A percentile compares a stretch with the other conserved stretches of the same genome.
Conservation (phyloP, 2,329 filamentous ascomycete genomes). For the Chaetothyriales sp. region DNA sequence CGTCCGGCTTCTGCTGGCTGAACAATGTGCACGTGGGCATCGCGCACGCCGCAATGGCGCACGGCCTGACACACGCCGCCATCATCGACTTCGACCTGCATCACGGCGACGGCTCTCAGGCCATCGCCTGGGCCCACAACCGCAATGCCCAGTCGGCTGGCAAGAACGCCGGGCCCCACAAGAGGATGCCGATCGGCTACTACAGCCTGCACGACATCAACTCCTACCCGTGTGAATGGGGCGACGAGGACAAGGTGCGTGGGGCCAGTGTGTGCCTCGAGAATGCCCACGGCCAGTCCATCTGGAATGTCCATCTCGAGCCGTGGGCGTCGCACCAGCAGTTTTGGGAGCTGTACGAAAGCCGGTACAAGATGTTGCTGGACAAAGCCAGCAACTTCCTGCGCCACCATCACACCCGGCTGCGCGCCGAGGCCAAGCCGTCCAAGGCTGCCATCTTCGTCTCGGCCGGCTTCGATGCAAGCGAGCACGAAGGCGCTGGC, state of each 20-base stretch:
- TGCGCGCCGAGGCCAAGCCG: slow-evolving; percentile 45
- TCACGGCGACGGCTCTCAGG: slow-evolving; percentile 89
- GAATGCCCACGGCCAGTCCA: slow-evolving; percentile 79
- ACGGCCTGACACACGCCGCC: slow-evolving; percentile 83
- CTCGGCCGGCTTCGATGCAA: slow-evolving; percentile 92
- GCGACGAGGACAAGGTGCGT: slow-evolving; percentile 85
- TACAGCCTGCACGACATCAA: slow-evolving; percentile 98
- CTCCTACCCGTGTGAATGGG: slow-evolving; percentile 88
- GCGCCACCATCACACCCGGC: slow-evolving; percentile 53
- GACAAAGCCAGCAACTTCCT: slow-evolving; percentile 71
- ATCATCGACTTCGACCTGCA: slow-evolving; percentile 89
- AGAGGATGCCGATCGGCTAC: slow-evolving; percentile 82
- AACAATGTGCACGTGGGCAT: slow-evolving; percentile 98
- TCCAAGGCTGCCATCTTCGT: slow-evolving; percentile 85
- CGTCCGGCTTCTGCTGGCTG: slow-evolving; percentile 95
- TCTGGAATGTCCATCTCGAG: slow-evolving; percentile 93
- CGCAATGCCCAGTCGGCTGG: slow-evolving; percentile 47
- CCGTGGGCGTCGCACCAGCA: slow-evolving; percentile 69
- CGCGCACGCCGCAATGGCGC: slow-evolving; percentile 68
- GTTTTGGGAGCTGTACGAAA: slow-evolving; percentile 80
- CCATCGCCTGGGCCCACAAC: slow-evolving; percentile 87
- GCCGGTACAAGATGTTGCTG: slow-evolving; percentile 61
- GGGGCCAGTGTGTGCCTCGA: slow-evolving; percentile 92
- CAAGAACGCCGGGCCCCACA: slow-evolving; percentile 61
- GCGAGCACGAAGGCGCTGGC: slow-evolving; percentile 77